These are phyloP conservation scores for Aureobasidium vineae DNA, from an alignment of 2,329 filamentous ascomycete genomes.

Conservation along the genomic window DNA sequence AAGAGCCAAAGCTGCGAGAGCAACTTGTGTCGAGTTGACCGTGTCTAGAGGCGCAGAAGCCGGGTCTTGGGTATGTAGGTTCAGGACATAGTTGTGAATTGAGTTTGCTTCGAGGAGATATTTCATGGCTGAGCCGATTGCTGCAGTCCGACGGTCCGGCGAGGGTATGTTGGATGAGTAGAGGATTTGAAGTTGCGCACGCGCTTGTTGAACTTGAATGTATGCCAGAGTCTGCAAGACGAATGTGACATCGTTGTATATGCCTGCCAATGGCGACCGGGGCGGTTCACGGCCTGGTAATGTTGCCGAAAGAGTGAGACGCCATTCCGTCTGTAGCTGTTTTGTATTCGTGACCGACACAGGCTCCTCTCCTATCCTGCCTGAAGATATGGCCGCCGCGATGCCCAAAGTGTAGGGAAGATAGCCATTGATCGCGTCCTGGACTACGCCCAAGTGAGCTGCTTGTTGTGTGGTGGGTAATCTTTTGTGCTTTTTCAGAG, in stretches of 20 bases:
- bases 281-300: constrained; percentile 63
- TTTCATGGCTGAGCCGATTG: constrained; percentile 72
- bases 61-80: constrained; percentile 33
- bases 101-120: constrained; percentile 74
- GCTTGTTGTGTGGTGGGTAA: constrained; percentile 70
- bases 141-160: constrained; percentile 64
- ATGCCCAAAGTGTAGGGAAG: constrained; percentile 80
- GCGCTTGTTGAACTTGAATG: constrained; percentile 68
- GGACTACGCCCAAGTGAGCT: constrained; percentile 66
- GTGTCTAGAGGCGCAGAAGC: constrained; percentile 39
- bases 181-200: constrained; percentile 69
- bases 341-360: constrained; percentile 61
- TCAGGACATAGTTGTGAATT: constrained; percentile 68
- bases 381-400: constrained; percentile 51
- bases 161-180: constrained; percentile 59
- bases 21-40: constrained; percentile 45
- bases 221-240: constrained; percentile 73
- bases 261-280: constrained; percentile 66
- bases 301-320: constrained; percentile 68
- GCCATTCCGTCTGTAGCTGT: constrained; percentile 70
- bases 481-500: constrained; percentile 85
- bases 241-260: constrained; percentile 84
- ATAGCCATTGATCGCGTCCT: constrained; percentile 70
- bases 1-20: constrained; percentile 62
- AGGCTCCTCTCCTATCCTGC: constrained; percentile 57